Percentiles rank a stretch among this genome's conserved stretches.
Conservation (phyloP, 495 filamentous ascomycete genomes). For the Thermochaetoides thermophila region DNA sequence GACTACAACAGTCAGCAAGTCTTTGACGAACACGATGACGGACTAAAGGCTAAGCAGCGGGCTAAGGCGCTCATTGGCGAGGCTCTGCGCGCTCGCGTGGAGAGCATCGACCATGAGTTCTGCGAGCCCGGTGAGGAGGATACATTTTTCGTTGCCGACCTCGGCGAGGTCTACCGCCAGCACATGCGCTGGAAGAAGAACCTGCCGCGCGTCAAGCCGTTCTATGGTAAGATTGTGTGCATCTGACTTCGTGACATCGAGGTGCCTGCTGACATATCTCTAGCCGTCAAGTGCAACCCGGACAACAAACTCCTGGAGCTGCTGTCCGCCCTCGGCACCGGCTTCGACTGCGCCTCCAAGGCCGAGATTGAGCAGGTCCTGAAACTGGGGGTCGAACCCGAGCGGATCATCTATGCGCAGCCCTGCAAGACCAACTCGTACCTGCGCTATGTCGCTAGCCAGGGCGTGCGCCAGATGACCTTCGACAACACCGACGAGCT, state of each 20-base stretch:
- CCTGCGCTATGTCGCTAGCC: slow-evolving; percentile 67
- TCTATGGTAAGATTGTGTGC: slow-evolving; percentile 57
- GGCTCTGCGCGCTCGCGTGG: slow-evolving; percentile 66
- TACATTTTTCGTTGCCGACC: slow-evolving; percentile 93
- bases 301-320: slow-evolving; percentile 80
- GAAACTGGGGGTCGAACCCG: slow-evolving; percentile 67
- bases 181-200: slow-evolving; percentile 96
- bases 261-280: slow-evolving; percentile 2
- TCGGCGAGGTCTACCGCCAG: slow-evolving; percentile 97
- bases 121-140: slow-evolving; percentile 89
- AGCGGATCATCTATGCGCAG: slow-evolving; percentile 95
- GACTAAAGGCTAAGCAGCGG: slow-evolving; percentile 20
- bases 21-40: slow-evolving; percentile 14
- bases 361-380: slow-evolving; percentile 86
- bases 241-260: too few relatives aligned
- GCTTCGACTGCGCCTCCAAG: slow-evolving; percentile 98
- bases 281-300: slow-evolving; percentile 97
- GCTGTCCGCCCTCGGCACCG: slow-evolving; percentile 73
- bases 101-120: slow-evolving; percentile 63
- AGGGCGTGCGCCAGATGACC: slow-evolving; percentile 94
- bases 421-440: slow-evolving; percentile 99
- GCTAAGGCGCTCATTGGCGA: slow-evolving; percentile 54
- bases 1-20: slow-evolving; percentile 18
- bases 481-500: slow-evolving; percentile 98
- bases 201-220: slow-evolving; percentile 81